Base-by-base conservation (phyloP, 352 stramenopile genomes). In the Pythium coloratum region DNA sequence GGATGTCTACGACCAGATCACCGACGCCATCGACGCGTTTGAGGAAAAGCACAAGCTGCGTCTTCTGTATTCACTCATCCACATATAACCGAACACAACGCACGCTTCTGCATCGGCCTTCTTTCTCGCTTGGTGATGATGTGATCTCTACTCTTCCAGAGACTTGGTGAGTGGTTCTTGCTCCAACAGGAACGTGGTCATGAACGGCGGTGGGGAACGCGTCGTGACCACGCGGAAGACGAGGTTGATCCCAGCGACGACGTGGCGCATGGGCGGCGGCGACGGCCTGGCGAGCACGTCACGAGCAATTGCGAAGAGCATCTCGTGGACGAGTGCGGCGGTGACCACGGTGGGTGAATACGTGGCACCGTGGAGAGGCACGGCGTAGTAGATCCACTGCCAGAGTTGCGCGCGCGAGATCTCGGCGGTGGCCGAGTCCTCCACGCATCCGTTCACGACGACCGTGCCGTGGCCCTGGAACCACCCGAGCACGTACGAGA, bases 401-500 rank as follows among this genome's bases (percentile, higher is more conserved):
- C 92, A 98, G 64, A 98, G 89, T 69, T 98, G 93, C 10, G 89
- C 92, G 34, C 95, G 85, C 33, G 89, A 97, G 59, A 98, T 98
- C 81, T 98, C 93, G 6, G 95, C 94, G 0, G 93, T 98, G 50
- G 95, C 95, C 20, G 93, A 96, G 80, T 98, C 93, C 78, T 98
- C 95, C 69, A 98, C 93, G 51, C 91, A 92, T 63, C 95, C 86
- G 68, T 98, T 88, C 32, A 98, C 77, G 46, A 97, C 84, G 62
- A 97, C 93, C 28, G 90, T 97, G 28, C 95, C 95, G 33, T 92
- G 59, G 16, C 90, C 95, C 32, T 86, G 72, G 50, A 98, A 78
- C 95, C 95, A 98, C 38, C 87, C 86, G 59, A 98, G 86, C 7
- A 92, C 89, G 69, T 98, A 98, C 13, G 83, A 84, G 24, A 98